Base-by-base conservation (phyloP, 768 basidiomycete species). In the Phaeotremella skinneri region DNA sequence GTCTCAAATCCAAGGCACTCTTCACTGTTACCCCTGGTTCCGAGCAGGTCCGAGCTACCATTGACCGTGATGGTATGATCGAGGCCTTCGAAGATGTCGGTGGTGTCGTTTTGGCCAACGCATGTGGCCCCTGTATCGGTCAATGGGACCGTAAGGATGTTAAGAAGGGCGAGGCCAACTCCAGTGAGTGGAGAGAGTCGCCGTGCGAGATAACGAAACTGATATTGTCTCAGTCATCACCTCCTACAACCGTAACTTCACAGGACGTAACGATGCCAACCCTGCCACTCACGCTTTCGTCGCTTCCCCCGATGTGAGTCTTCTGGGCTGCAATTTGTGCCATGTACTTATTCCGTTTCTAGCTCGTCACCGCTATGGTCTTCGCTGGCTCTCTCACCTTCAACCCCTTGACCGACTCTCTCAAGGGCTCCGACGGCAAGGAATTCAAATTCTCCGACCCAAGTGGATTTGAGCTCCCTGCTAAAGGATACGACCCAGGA, bases 211-310 rank as follows among this genome's bases (percentile, higher is more conserved):
- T 14, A 32, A 25, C 27, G 54, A 31, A 31, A 26, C 23, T 9
- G 23, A 7, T 37, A 37, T 37, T 55, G 2, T 51, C 37, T 23
- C 48, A 91, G 89, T 98, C 82, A 90, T 99, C 80, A 94, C 94
- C 52, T 97, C 93, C 20, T 99, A 99, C 85, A 99, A 99, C 86
- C 93, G 96, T 78, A 99, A 99, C 87, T 99, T 99, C 82, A 98
- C 96, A 67, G 96, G 94, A 58, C 91, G 96, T 76, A 99, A 99
- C 79, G 96, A 98, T 73, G 93, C 96, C 70, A 98, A 99, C 85
- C 92, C 94, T 21, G 92, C 92, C 62, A 99, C 96, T 30, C 96
- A 98, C 79, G 75, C 75, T 55, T 78, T 78, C 59, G 77, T 78
- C 54, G 71, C 77, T 52, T 78, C 77, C 39, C 77, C 77, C 48